phyloP scores from a whole-genome alignment of 2,329 filamentous ascomycete genomes.

The Fusarium tjaetaba region DNA sequence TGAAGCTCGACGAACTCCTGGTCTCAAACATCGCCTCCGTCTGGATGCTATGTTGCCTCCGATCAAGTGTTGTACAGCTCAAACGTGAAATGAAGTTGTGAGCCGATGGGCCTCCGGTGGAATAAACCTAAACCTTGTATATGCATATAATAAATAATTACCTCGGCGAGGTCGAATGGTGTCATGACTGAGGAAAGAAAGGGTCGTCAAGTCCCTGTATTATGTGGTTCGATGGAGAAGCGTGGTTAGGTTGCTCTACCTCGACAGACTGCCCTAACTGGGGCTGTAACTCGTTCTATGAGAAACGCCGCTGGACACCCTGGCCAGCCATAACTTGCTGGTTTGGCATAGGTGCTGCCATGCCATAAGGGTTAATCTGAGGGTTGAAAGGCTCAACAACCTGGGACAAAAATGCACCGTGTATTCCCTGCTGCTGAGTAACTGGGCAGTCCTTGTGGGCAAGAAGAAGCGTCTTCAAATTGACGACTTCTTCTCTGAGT shows the following conservation, averaged over 20 bases:
- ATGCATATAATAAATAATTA: constrained; percentile 37
- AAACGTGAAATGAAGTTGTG: constrained; percentile 36
- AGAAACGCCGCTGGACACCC: constrained; percentile 65
- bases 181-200: constrained; percentile 36
- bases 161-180: constrained; percentile 2
- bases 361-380: constrained; percentile 69
- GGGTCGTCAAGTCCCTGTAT: constrained; percentile 29
- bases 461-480: constrained; percentile 89
- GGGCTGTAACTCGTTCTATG: constrained; percentile 52
- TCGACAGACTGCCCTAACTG: constrained; percentile 1
- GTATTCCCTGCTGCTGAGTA: constrained; percentile 80
- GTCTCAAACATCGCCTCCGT: constrained; percentile 34
- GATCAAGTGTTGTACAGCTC: constrained; percentile 46
- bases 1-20: constrained; percentile 22
- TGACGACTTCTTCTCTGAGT: constrained; percentile 91
- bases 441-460: constrained; percentile 97
- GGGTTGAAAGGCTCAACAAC: constrained; percentile 64
- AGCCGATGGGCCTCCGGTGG: constrained; percentile 24
- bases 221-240: constrained; percentile 14
- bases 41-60: constrained; percentile 33
- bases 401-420: constrained; percentile 65
- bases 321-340: constrained; percentile 67
- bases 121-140: constrained; percentile 32
- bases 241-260: constrained; percentile 7
- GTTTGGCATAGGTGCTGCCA: constrained; percentile 62